phyloP scores from a whole-genome alignment of 805 yeast genomes.

The Starmerella floris region DNA sequence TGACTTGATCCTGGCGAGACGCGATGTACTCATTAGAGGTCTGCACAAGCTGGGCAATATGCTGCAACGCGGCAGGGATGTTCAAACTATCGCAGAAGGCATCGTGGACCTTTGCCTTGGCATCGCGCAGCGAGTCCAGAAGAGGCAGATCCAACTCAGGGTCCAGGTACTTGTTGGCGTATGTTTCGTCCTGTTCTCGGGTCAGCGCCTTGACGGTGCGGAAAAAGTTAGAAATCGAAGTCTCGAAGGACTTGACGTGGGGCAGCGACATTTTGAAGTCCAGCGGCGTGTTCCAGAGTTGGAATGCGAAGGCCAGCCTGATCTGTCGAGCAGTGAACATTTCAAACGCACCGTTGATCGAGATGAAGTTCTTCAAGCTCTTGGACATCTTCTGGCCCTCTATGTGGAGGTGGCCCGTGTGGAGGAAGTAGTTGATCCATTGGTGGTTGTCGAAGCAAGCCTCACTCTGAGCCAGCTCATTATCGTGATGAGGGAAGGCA shows the following conservation, averaged over 20 bases:
- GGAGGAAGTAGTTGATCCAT: slow-evolving; percentile 95
- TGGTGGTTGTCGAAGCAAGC: slow-evolving; percentile 79
- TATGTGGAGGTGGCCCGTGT: slow-evolving; percentile 93
- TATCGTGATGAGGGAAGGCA: slow-evolving; percentile 98
- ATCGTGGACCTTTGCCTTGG: slow-evolving; percentile 50
- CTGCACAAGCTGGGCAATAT: slow-evolving; percentile 54
- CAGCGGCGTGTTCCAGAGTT: slow-evolving; percentile 82
- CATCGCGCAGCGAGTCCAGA: slow-evolving; percentile 34
- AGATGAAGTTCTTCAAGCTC: slow-evolving; percentile 85
- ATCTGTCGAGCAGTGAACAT: slow-evolving; percentile 66
- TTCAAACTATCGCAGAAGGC: slow-evolving; percentile 83
- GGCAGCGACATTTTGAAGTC: slow-evolving; percentile 77
- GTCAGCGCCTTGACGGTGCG: slow-evolving; percentile 72
- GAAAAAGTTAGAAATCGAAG: slow-evolving; percentile 68
- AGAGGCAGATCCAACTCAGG: slow-evolving; percentile 41
- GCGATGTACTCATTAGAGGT: slow-evolving; percentile 60
- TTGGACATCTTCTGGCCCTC: slow-evolving; percentile 98
- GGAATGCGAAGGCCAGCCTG: slow-evolving; percentile 78
- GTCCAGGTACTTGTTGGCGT: slow-evolving; percentile 43
- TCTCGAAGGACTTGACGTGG: slow-evolving; percentile 68
- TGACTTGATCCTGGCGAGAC: slow-evolving; percentile 32
- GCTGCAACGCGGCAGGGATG: slow-evolving; percentile 60
- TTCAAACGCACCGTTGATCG: slow-evolving; percentile 76
- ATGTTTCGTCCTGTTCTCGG: slow-evolving; percentile 41
- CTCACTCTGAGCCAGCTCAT: slow-evolving; percentile 93